Percentiles rank a stretch among this genome's conserved stretches.
These are phyloP conservation scores for Lepidium campestre DNA, from an alignment of 441 rosid species.

Conservation along the genomic window DNA sequence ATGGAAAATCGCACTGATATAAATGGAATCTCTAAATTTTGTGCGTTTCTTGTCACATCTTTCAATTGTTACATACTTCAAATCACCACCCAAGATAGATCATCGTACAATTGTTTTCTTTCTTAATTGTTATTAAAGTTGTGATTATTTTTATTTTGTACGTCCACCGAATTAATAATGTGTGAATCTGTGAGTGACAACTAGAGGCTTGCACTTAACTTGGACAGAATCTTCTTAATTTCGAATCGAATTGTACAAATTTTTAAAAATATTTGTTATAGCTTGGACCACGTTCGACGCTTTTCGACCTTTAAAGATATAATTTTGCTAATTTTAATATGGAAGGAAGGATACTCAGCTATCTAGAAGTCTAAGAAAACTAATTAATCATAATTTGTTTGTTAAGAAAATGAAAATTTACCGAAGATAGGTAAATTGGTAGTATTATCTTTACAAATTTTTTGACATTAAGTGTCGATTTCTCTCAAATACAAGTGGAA, in stretches of 20 bases:
- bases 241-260: not conserved
- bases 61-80: not conserved
- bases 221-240: not conserved
- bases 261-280: not conserved
- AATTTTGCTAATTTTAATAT: no score
- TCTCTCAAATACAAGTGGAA: no score
- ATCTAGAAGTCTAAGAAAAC: no score
- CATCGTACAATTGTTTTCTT: slow-evolving; percentile 12
- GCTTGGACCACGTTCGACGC: not conserved
- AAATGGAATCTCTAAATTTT: slow-evolving; percentile 1
- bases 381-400: no score
- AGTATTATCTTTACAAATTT: no score
- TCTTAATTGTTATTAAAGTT: not conserved
- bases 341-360: no score
- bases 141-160: not conserved
- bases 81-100: slow-evolving; percentile 1
- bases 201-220: not conserved
- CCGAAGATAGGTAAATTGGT: no score
- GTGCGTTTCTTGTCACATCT: slow-evolving; percentile 12
- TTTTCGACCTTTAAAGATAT: no score
- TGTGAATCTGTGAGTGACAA: not conserved
- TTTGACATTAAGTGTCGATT: no score
- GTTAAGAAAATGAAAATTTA: no score
- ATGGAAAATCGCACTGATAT: not conserved
- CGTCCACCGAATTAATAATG: not conserved